Percentiles rank a stretch among this genome's conserved stretches.
These are phyloP conservation scores for Penicillium sp. DNA, from an alignment of 2,329 filamentous ascomycete species.

Conservation along the genomic window DNA sequence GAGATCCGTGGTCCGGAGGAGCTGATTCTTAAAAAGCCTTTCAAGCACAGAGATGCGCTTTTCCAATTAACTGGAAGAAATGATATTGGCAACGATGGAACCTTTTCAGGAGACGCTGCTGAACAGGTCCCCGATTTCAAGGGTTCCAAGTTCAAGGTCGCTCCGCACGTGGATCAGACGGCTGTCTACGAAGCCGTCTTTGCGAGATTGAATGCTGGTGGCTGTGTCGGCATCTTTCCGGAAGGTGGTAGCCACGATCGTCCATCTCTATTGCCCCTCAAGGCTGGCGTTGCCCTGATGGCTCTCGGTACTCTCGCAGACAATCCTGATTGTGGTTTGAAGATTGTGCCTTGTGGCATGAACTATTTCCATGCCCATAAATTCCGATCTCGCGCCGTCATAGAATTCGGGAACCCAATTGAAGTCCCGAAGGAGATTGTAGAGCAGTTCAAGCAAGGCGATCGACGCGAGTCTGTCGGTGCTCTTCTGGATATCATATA, in stretches of 20 bases:
- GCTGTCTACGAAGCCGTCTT: conserved; percentile 94
- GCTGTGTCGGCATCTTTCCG: conserved; percentile 94
- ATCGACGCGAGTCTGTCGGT: conserved; percentile 82
- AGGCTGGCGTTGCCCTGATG: conserved; percentile 98
- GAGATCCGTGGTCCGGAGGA: conserved; percentile 78
- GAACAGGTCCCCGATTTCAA: conserved; percentile 60
- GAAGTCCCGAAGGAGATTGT: conserved; percentile 81
- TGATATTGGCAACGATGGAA: conserved; percentile 66
- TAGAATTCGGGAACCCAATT: conserved; percentile 90
- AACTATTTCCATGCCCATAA: conserved; percentile 99
- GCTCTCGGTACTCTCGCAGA: conserved; percentile 84
- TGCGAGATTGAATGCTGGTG: conserved; percentile 72
- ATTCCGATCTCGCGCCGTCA: conserved; percentile 90
- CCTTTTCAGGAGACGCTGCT: conserved; percentile 56
- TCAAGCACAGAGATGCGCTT: conserved; percentile 72
- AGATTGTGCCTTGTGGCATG: conserved; percentile 96
- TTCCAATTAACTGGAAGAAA: conserved; percentile 78
- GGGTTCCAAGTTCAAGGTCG: conserved; percentile 80
- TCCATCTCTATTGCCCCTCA: conserved; percentile 84
- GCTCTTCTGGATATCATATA: conserved; percentile 83
- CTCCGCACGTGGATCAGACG: conserved; percentile 90
- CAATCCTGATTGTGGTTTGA: conserved; percentile 80
- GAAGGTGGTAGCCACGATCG: conserved; percentile 96
- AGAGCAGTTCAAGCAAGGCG: conserved; percentile 76
- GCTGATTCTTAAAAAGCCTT: conserved; percentile 80